A percentile compares a stretch with the other conserved stretches of the same genome.
Conservation (phyloP, 2,329 filamentous ascomycete species). For the Penicillium sp. region DNA sequence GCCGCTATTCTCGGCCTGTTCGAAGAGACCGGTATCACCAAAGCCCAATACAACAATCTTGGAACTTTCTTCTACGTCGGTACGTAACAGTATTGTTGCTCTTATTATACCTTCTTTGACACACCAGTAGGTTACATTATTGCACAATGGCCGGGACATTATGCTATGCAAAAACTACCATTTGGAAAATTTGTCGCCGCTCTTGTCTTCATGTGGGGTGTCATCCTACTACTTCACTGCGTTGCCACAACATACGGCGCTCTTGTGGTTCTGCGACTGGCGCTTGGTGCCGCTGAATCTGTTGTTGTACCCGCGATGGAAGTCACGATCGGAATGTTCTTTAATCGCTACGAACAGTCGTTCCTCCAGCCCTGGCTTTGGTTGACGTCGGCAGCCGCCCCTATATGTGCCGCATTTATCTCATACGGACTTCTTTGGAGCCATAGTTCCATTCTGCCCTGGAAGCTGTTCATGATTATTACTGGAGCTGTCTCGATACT, state of each 20-base stretch:
- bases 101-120: neutral
- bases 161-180: constrained; percentile 42
- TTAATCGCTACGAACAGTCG: constrained; percentile 46
- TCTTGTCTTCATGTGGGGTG: constrained; percentile 35
- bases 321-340: constrained; percentile 45
- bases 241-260: constrained; percentile 34
- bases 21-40: constrained; percentile 40
- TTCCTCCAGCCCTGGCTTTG: constrained; percentile 54
- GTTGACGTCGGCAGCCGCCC: constrained; percentile 30
- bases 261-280: constrained; percentile 38
- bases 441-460: constrained; percentile 15
- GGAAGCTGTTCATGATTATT: constrained; percentile 34
- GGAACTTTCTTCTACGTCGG: constrained; percentile 46
- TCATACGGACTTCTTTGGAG: constrained; percentile 43
- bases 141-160: constrained; percentile 41
- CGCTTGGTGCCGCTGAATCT: constrained; percentile 38
- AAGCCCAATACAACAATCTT: constrained; percentile 43
- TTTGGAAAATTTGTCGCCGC: constrained; percentile 37
- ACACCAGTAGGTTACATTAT: constrained; percentile 36
- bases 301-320: constrained; percentile 44
- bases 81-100: constrained; percentile 8
- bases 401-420: constrained; percentile 40
- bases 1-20: constrained; percentile 44
- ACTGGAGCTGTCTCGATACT: constrained; percentile 39
- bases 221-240: constrained; percentile 42